Conservation (phyloP, 768 basidiomycete genomes). For the Boletus rufocinnamomeus region DNA sequence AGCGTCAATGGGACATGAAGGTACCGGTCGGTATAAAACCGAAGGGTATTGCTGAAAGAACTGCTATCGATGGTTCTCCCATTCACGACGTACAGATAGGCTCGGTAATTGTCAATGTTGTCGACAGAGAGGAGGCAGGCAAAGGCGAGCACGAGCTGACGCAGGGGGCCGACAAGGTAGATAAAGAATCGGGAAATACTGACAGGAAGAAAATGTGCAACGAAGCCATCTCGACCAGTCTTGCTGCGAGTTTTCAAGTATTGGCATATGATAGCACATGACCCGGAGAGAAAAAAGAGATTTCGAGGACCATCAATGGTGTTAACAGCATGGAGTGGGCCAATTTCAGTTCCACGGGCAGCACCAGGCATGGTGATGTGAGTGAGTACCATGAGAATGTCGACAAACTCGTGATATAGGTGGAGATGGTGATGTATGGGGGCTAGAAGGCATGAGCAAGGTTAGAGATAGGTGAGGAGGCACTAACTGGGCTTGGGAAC, state of each 20-base stretch:
- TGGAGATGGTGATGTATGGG: too few relatives aligned
- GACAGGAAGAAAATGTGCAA: background rate
- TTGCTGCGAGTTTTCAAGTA: background rate
- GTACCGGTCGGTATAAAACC: background rate
- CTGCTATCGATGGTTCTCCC: background rate
- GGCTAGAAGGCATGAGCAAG: background rate
- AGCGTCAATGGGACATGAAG: background rate
- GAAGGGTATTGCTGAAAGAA: background rate
- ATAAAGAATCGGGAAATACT: background rate
- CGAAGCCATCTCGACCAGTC: background rate
- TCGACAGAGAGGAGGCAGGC: background rate
- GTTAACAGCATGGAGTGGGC: background rate
- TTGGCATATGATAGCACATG: slow-evolving; percentile 2
- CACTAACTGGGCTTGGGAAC: too few relatives aligned
- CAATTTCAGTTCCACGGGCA: background rate
- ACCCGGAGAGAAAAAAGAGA: background rate
- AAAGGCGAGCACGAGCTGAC: background rate
- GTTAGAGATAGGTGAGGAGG: too few relatives aligned
- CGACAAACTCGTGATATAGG: too few relatives aligned
- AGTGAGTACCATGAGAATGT: too few relatives aligned
- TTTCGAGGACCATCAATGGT: slow-evolving; percentile 1
- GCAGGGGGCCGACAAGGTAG: background rate
- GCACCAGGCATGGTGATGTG: background rate
- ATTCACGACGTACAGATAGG: background rate
- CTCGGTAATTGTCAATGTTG: too few relatives aligned